Evolutionary conservation across 805 yeast genomes (phyloP).

Genomic region (Candida sphagnicola): DNA sequence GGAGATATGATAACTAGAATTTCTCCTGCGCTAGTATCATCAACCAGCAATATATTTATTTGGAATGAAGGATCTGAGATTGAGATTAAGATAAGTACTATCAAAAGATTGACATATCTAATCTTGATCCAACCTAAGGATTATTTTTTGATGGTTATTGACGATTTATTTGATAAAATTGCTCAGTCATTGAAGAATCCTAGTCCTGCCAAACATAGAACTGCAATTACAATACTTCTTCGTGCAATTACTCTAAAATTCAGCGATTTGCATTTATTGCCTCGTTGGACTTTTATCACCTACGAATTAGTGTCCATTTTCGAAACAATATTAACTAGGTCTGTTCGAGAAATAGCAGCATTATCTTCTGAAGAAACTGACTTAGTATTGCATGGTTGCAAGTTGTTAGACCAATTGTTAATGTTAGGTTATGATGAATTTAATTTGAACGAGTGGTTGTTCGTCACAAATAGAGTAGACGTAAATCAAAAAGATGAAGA

Average conservation of each 20-base stretch:
- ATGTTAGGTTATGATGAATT: constrained; percentile 72
- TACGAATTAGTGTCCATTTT: constrained; percentile 58
- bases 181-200: constrained; percentile 24
- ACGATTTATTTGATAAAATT: constrained; percentile 39
- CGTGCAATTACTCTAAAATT: constrained; percentile 64
- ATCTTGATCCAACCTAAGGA: constrained; percentile 61
- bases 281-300: constrained; percentile 66
- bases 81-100: constrained; percentile 45
- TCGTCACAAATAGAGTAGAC: constrained; percentile 64
- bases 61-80: constrained; percentile 68
- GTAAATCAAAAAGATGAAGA: constrained; percentile 41
- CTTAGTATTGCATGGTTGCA: constrained; percentile 58
- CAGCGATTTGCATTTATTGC: constrained; percentile 58
- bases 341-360: constrained; percentile 20
- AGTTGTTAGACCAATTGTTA: constrained; percentile 71
- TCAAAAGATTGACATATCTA: constrained; percentile 64
- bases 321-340: constrained; percentile 25
- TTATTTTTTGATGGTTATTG: constrained; percentile 47
- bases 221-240: constrained; percentile 52
- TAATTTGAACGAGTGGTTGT: constrained; percentile 79
- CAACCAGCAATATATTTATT: constrained; percentile 58
- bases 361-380: constrained; percentile 33
- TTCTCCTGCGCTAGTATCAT: constrained; percentile 40
- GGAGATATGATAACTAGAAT: constrained; percentile 31
- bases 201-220: constrained; percentile 30